These are phyloP conservation scores for Keithomyces neogunnii DNA, from an alignment of 2,329 filamentous ascomycete genomes.

Conservation along the genomic window DNA sequence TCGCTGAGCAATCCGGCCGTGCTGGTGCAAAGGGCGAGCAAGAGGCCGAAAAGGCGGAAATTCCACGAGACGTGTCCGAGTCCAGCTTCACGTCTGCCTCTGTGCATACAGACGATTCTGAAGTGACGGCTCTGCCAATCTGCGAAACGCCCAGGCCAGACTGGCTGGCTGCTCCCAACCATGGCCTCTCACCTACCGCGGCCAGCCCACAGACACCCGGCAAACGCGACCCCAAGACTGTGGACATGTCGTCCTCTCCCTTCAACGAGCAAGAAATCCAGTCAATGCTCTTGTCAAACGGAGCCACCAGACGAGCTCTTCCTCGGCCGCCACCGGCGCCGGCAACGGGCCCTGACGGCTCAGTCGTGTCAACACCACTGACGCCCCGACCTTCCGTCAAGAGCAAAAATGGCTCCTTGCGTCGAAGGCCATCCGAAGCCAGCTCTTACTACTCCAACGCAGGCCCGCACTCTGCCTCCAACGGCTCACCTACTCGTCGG, in stretches of 20 bases:
- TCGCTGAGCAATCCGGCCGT: slow-evolving; percentile 7
- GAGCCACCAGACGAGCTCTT: slow-evolving; percentile 15
- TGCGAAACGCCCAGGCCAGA: slow-evolving; percentile 10
- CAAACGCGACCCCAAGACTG: not conserved
- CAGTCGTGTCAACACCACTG: slow-evolving; percentile 17
- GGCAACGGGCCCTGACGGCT: slow-evolving; percentile 18
- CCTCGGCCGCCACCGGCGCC: slow-evolving; percentile 21
- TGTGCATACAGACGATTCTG: slow-evolving; percentile 14
- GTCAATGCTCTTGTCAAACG: slow-evolving; percentile 18
- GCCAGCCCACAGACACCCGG: slow-evolving; percentile 6
- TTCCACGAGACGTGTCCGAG: slow-evolving; percentile 9
- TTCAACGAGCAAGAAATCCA: slow-evolving; percentile 26
- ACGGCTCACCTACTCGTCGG: slow-evolving; percentile 16
- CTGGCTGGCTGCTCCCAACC: slow-evolving; percentile 2
- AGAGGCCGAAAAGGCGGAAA: not conserved
- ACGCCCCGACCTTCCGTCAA: slow-evolving; percentile 16
- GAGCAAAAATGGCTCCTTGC: slow-evolving; percentile 9
- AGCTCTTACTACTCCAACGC: slow-evolving; percentile 18
- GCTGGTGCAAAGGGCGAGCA: slow-evolving; percentile 10
- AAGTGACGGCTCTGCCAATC: slow-evolving; percentile 9
- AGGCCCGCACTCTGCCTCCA: slow-evolving; percentile 9
- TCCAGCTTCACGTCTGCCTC: slow-evolving; percentile 19
- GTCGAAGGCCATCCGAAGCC: slow-evolving; percentile 15
- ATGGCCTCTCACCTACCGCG: slow-evolving; percentile 5
- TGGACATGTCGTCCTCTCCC: slow-evolving; percentile 19